phyloP scores from a whole-genome alignment of 2,329 filamentous ascomycete genomes.

The Ophidiomyces ophidiicola region DNA sequence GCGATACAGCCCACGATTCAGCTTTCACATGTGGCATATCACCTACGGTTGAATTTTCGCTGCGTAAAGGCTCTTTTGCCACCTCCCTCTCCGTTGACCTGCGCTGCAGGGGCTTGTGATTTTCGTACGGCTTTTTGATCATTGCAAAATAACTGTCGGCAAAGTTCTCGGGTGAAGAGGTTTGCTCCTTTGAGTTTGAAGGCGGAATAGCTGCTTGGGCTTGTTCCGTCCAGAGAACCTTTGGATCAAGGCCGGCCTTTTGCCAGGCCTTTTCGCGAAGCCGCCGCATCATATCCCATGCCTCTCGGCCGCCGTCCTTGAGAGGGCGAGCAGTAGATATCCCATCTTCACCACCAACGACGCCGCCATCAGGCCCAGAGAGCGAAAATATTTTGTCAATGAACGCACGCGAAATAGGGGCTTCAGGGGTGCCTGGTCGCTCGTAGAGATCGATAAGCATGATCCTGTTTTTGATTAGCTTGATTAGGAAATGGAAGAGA shows the following conservation, averaged over 20 bases:
- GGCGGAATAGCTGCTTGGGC: constrained; percentile 30
- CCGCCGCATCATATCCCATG: constrained; percentile 38
- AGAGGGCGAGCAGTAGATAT: constrained; percentile 33
- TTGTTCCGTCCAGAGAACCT: constrained; percentile 37
- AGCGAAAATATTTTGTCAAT: constrained; percentile 38
- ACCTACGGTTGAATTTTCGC: not conserved
- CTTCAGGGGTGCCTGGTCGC: constrained; percentile 35
- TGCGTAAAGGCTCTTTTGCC: not conserved
- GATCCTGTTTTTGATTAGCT: constrained; percentile 24
- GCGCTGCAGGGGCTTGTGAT: constrained; percentile 5
- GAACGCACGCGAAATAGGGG: constrained; percentile 34
- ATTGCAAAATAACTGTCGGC: constrained; percentile 15
- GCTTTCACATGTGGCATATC: not conserved
- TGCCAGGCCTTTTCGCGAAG: constrained; percentile 39
- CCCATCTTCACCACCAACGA: constrained; percentile 36
- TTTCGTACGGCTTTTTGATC: constrained; percentile 14
- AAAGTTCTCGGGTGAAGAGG: constrained; percentile 11
- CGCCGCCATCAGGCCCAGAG: constrained; percentile 34
- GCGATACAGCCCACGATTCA: not conserved
- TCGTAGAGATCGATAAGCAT: constrained; percentile 40
- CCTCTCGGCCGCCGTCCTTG: constrained; percentile 38
- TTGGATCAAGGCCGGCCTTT: constrained; percentile 37
- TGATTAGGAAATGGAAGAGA: not conserved
- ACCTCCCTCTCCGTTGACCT: constrained; percentile 8
- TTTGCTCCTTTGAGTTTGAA: constrained; percentile 10